Percentiles rank a stretch among this genome's conserved stretches.
Conservation (phyloP, 1,284 basidiomycete genomes). For the Ustilago hordei region DNA sequence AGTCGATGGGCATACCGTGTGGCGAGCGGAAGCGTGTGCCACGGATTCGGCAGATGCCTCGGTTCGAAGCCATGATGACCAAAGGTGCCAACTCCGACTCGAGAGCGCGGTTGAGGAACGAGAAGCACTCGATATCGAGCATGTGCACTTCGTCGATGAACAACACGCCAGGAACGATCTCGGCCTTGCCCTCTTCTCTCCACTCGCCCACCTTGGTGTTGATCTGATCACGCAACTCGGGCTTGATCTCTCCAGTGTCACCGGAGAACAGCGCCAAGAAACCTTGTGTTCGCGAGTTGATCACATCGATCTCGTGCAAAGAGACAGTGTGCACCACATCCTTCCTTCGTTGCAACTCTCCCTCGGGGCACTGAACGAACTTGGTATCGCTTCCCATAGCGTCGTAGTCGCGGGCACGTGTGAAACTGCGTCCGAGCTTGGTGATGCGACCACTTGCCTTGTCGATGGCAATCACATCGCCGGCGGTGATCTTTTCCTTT, state of each 20-base stretch:
- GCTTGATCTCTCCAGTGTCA: constrained; percentile 98
- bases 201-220: constrained; percentile 96
- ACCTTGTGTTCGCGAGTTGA: constrained; percentile 96
- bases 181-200: constrained; percentile 98
- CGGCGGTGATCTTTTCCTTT: constrained; percentile 96
- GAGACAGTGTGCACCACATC: constrained; percentile 97
- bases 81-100: constrained; percentile 93
- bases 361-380: constrained; percentile 97
- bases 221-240: constrained; percentile 94
- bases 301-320: constrained; percentile 98
- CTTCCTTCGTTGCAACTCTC: constrained; percentile 95
- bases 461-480: constrained; percentile 96
- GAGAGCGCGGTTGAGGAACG: constrained; percentile 94
- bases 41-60: constrained; percentile 92
- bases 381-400: constrained; percentile 93
- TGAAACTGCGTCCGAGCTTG: constrained; percentile 94
- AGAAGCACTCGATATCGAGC: constrained; percentile 99
- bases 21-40: constrained; percentile 94
- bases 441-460: constrained; percentile 96
- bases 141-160: constrained; percentile 83
- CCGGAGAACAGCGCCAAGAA: constrained; percentile 76
- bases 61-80: constrained; percentile 98
- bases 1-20: constrained; percentile 92
- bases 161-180: constrained; percentile 88
- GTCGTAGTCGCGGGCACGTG: constrained; percentile 95